Percentiles rank a stretch among this genome's conserved stretches.
These are phyloP conservation scores for Tolypocladium capitatum DNA, from an alignment of 2,329 filamentous ascomycete genomes.

Conservation along the genomic window DNA sequence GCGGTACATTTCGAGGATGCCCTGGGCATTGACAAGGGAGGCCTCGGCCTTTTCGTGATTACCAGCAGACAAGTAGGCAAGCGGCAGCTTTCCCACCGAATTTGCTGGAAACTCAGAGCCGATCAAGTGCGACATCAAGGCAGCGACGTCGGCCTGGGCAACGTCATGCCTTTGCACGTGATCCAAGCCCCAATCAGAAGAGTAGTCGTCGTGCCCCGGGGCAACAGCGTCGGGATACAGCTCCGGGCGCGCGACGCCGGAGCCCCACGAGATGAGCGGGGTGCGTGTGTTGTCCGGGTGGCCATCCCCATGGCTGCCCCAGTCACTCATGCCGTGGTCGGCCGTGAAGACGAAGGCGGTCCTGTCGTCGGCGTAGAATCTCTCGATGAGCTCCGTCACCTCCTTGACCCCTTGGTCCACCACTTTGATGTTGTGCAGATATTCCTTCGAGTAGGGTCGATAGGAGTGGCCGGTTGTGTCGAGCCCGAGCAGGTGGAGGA, in stretches of 20 bases:
- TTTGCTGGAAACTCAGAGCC: constrained; percentile 89
- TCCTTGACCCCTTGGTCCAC: constrained; percentile 85
- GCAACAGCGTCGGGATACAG: constrained; percentile 41
- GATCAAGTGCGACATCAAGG: constrained; percentile 85
- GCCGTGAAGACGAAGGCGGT: constrained; percentile 96
- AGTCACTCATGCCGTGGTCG: constrained; percentile 98
- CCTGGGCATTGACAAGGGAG: constrained; percentile 68
- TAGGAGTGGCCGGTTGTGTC: constrained; percentile 82
- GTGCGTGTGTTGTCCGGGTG: constrained; percentile 96
- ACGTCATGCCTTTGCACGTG: constrained; percentile 80
- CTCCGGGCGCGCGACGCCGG: constrained; percentile 69
- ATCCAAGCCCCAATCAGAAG: constrained; percentile 75
- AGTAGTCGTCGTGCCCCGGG: constrained; percentile 82
- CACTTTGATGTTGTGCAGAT: constrained; percentile 84
- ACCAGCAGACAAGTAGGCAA: constrained; percentile 64
- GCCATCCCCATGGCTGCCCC: constrained; percentile 96
- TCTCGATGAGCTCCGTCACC: constrained; percentile 65
- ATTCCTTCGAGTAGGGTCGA: constrained; percentile 89
- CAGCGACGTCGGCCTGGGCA: constrained; percentile 82
- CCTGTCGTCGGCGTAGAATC: constrained; percentile 73
- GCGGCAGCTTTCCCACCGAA: constrained; percentile 82
- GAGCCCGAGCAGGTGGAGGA: constrained; percentile 81
- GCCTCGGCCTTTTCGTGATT: constrained; percentile 71
- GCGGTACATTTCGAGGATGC: constrained; percentile 88
- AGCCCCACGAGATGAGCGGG: constrained; percentile 84